Conservation (phyloP, 768 basidiomycete genomes). For the Bullera alba region DNA sequence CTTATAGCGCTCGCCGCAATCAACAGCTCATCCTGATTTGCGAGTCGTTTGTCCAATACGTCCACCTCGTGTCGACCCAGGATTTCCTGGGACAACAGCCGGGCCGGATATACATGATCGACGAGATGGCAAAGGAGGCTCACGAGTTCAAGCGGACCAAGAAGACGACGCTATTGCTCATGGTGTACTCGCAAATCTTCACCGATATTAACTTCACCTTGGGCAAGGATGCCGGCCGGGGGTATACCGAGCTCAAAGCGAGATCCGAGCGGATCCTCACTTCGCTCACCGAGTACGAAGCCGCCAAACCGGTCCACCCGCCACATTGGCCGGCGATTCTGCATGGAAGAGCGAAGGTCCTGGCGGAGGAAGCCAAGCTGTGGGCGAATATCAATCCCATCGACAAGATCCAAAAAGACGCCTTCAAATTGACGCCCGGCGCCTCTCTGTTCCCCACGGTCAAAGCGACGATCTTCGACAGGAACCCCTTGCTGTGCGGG, state of each 20-base stretch:
- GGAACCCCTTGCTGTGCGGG: slow-evolving; percentile 9
- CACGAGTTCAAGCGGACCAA: slow-evolving; percentile 3
- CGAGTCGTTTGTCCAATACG: slow-evolving; percentile 8
- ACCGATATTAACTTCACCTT: slow-evolving; percentile 6
- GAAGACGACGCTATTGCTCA: neutral
- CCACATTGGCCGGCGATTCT: neutral
- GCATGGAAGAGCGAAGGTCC: neutral
- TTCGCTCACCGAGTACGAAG: neutral
- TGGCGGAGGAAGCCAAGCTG: neutral
- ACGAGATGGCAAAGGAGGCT: slow-evolving; percentile 8
- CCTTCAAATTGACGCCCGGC: neutral
- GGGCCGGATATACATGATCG: slow-evolving; percentile 1
- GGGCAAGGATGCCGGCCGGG: neutral
- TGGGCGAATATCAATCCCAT: neutral
- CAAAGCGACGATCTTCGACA: neutral
- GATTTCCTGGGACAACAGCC: neutral
- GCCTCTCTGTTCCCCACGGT: neutral
- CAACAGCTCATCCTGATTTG: slow-evolving; percentile 5
- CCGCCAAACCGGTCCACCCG: neutral
- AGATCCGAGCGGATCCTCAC: neutral
- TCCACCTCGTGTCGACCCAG: neutral
- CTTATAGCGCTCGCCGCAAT: neutral
- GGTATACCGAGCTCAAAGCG: neutral
- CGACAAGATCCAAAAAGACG: neutral
- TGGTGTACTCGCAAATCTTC: slow-evolving; percentile 10